A percentile compares a stretch with the other conserved stretches of the same genome.
These are phyloP conservation scores for Hypholoma fasciculare DNA, from an alignment of 768 basidiomycete species.

Conservation along the genomic window DNA sequence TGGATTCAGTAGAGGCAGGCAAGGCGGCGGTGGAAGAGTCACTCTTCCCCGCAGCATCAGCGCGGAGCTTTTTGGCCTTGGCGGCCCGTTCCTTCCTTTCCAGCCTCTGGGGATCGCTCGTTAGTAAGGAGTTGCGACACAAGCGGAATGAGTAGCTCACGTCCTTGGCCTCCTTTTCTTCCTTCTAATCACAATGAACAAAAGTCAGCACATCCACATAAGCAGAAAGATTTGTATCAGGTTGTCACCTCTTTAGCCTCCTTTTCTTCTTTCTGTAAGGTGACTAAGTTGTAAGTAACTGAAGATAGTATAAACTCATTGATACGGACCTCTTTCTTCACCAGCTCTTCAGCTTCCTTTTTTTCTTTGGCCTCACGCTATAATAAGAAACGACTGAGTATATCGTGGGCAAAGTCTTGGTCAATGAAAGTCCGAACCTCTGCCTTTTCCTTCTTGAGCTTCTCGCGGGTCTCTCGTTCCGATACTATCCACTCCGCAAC, in stretches of 20 bases:
- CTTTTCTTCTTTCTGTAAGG: slow-evolving; percentile 47
- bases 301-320: neutral
- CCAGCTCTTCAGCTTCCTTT: slow-evolving; percentile 68
- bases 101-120: slow-evolving; percentile 38
- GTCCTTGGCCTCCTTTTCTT: slow-evolving; percentile 58
- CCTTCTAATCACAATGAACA: slow-evolving; percentile 32
- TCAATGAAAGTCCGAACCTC: slow-evolving; percentile 36
- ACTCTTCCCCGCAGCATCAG: slow-evolving; percentile 48
- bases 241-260: slow-evolving; percentile 48
- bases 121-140: slow-evolving; percentile 8
- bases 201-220: slow-evolving; percentile 17
- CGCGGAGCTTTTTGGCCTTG: slow-evolving; percentile 37
- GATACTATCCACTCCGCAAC: slow-evolving; percentile 75
- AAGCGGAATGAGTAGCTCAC: slow-evolving; percentile 30
- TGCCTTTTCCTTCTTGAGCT: slow-evolving; percentile 78
- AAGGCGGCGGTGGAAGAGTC: slow-evolving; percentile 34
- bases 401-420: slow-evolving; percentile 6
- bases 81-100: slow-evolving; percentile 44
- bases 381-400: slow-evolving; percentile 16
- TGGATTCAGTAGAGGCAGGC: slow-evolving; percentile 35
- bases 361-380: slow-evolving; percentile 83
- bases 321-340: slow-evolving; percentile 51
- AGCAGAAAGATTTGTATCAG: slow-evolving; percentile 1
- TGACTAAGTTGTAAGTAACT: slow-evolving; percentile 1
- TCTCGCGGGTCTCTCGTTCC: slow-evolving; percentile 83